Conservation (phyloP, 495 filamentous ascomycete genomes). For the Evernia prunastri region DNA sequence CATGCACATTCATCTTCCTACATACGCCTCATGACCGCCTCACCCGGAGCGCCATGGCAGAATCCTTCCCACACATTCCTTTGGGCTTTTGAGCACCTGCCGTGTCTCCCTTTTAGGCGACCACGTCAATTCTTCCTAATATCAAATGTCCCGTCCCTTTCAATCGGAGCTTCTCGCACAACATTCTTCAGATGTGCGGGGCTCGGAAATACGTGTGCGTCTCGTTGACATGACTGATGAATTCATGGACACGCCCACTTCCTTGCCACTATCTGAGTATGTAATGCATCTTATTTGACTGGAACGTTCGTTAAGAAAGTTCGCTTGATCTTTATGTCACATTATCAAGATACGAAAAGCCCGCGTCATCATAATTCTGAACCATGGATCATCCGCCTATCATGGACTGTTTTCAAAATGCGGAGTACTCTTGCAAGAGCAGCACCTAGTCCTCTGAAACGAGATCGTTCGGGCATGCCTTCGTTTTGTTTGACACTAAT, state of each 20-base stretch:
- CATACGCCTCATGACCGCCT: not conserved
- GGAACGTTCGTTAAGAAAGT: not conserved
- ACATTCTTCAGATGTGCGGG: not conserved
- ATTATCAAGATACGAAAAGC: not conserved
- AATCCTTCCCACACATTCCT: not conserved
- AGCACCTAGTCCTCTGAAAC: not conserved
- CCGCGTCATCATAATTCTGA: not conserved
- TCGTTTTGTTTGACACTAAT: not conserved
- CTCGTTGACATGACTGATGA: not conserved
- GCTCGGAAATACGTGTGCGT: not conserved
- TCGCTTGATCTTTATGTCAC: not conserved
- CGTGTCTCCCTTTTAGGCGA: not conserved
- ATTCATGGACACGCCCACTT: not conserved
- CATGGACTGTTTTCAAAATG: not conserved
- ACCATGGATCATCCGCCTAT: not conserved
- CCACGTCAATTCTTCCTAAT: not conserved
- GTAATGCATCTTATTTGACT: not conserved
- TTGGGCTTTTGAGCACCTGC: not conserved
- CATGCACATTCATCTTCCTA: not conserved
- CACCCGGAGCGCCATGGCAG: not conserved
- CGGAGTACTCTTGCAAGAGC: not conserved
- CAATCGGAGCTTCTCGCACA: not conserved
- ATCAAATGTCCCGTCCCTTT: not conserved
- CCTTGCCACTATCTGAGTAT: conserved; percentile 6
- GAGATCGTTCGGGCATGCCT: not conserved